Evolutionary conservation across 1,284 basidiomycete species (phyloP).

Genomic region (Inonotus obliquus): DNA sequence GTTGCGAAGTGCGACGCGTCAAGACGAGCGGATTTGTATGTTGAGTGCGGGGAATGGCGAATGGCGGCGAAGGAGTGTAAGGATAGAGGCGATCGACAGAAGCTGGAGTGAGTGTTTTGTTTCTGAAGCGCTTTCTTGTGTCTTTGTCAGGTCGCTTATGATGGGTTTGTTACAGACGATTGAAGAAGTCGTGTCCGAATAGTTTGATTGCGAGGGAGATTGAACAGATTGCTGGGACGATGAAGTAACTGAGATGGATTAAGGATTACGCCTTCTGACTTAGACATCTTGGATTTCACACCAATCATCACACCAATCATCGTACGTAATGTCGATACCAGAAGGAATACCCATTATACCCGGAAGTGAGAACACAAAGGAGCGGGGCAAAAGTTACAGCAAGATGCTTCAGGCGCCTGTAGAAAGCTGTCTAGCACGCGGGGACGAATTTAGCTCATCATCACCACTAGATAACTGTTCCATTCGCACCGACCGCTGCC

Average conservation of each 20-base stretch:
- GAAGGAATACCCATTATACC: background rate
- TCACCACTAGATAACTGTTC: conserved; percentile 2
- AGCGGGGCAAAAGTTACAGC: background rate
- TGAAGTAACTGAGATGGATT: conserved; percentile 43
- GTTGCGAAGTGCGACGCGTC: conserved; percentile 80
- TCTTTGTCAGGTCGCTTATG: background rate
- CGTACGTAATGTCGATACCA: background rate
- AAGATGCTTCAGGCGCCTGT: background rate
- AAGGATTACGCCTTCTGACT: background rate
- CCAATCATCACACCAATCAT: background rate
- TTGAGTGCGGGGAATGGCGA: conserved; percentile 85
- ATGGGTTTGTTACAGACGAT: conserved; percentile 40
- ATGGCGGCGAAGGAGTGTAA: conserved; percentile 85
- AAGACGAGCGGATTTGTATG: conserved; percentile 81
- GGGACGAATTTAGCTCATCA: conserved; percentile 1
- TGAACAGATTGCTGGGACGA: conserved; percentile 60
- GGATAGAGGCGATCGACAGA: conserved; percentile 76
- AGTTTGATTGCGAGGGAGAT: conserved; percentile 74
- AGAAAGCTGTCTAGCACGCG: background rate
- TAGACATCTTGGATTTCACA: no score
- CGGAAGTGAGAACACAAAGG: background rate
- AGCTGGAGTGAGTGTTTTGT: conserved; percentile 64
- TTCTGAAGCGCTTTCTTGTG: conserved; percentile 9
- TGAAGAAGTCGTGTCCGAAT: conserved; percentile 70
- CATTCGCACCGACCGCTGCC: conserved; percentile 8